Percentiles rank a stretch among this genome's conserved stretches.
Evolutionary conservation across 768 basidiomycete species (phyloP).

Genomic region (Suillus luteus): DNA sequence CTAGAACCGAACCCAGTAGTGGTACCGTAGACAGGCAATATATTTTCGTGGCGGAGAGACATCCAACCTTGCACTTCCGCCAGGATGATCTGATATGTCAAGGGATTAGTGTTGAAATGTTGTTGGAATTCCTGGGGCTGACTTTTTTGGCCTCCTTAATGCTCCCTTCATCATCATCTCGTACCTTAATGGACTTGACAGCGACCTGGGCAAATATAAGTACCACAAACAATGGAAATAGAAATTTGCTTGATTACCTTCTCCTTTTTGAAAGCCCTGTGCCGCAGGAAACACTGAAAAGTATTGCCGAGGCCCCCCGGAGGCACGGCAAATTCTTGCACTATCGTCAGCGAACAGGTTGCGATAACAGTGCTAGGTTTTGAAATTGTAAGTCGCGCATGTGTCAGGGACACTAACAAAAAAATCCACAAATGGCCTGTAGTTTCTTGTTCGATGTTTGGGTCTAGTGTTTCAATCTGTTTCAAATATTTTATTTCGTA

Average conservation of each 20-base stretch:
- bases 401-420: background rate
- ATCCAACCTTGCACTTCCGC: constrained; percentile 25
- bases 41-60: constrained; percentile 22
- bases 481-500: background rate
- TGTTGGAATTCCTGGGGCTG: background rate
- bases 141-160: background rate
- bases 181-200: constrained; percentile 6
- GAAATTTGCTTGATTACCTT: background rate
- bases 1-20: constrained; percentile 25
- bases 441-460: background rate
- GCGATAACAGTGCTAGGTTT: background rate
- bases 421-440: background rate
- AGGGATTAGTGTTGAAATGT: background rate
- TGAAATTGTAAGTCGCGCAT: background rate
- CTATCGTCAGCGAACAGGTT: background rate
- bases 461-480: background rate
- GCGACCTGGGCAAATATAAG: background rate
- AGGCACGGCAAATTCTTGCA: background rate
- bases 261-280: background rate
- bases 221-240: background rate
- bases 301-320: constrained; percentile 2
- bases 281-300: background rate
- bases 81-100: background rate
- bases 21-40: constrained; percentile 23
- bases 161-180: background rate